phyloP scores from a whole-genome alignment of 1,139 yeast species.

The Schizosaccharomyces versatilis region DNA sequence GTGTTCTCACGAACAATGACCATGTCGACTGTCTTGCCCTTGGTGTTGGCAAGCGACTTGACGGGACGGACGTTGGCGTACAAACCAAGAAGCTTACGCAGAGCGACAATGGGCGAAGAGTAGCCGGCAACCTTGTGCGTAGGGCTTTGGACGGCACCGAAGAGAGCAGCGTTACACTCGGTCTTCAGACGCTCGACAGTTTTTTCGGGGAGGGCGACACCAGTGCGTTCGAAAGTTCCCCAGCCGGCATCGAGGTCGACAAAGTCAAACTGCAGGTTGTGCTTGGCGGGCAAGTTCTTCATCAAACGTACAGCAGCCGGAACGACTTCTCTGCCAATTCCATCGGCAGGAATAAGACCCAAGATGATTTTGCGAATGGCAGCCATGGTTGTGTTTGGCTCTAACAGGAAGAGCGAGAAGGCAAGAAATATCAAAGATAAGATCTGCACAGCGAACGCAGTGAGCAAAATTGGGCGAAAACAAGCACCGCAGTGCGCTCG shows the following conservation, averaged over 20 bases:
- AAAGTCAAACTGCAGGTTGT: slow-evolving; percentile 62
- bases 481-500: too few species aligned
- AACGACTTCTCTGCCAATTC: slow-evolving; percentile 90
- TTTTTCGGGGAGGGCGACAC: slow-evolving; percentile 82
- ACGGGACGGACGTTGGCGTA: slow-evolving; percentile 97
- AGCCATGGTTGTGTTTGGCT: not conserved
- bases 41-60: slow-evolving; percentile 64
- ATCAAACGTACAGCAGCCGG: slow-evolving; percentile 38
- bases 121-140: slow-evolving; percentile 83
- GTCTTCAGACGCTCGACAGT: slow-evolving; percentile 60
- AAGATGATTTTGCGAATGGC: slow-evolving; percentile 7
- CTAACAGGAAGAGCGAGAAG: too few species aligned
- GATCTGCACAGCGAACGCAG: too few species aligned
- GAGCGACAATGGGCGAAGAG: slow-evolving; percentile 92
- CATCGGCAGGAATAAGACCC: slow-evolving; percentile 88
- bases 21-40: slow-evolving; percentile 74
- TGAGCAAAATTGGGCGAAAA: too few species aligned
- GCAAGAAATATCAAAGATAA: too few species aligned
- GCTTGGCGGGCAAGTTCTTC: slow-evolving; percentile 55
- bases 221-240: slow-evolving; percentile 77
- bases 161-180: slow-evolving; percentile 88
- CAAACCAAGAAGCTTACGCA: slow-evolving; percentile 80
- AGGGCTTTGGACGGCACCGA: slow-evolving; percentile 87
- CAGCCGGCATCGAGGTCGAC: slow-evolving; percentile 82
- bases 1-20: slow-evolving; percentile 96